These are phyloP conservation scores for Tricholoma bakamatsutake DNA, from an alignment of 768 basidiomycete genomes.

Conservation along the genomic window DNA sequence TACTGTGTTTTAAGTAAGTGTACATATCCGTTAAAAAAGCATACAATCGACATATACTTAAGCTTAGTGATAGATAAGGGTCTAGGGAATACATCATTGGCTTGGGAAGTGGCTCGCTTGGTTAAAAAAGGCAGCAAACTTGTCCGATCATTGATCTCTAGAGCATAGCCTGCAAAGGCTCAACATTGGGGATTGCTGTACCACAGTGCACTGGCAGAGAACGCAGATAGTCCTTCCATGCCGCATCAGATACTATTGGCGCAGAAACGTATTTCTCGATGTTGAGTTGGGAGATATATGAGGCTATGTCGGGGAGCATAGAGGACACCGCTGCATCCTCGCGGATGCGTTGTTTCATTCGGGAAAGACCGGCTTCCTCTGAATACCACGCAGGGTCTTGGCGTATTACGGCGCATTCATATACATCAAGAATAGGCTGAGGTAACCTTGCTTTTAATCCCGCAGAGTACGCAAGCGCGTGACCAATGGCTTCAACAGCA, in stretches of 20 bases:
- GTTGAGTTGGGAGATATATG: constrained; percentile 35
- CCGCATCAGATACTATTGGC: constrained; percentile 44
- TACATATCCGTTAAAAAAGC: too few species aligned
- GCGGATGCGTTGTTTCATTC: constrained; percentile 40
- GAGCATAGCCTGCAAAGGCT: constrained; percentile 38
- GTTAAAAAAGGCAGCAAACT: background rate
- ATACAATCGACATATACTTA: background rate
- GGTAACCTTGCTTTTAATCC: constrained; percentile 39
- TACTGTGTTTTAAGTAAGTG: too few species aligned
- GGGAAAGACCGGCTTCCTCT: constrained; percentile 42
- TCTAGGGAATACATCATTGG: background rate
- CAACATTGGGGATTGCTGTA: constrained; percentile 30
- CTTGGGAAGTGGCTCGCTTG: background rate
- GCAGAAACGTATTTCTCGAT: constrained; percentile 47
- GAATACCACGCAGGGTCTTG: constrained; percentile 57
- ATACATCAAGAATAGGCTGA: constrained; percentile 47
- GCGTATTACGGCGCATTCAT: constrained; percentile 45
- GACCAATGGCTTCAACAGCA: constrained; percentile 57
- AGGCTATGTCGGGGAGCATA: constrained; percentile 37
- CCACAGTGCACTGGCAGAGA: constrained; percentile 38
- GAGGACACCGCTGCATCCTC: constrained; percentile 41
- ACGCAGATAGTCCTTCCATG: constrained; percentile 43
- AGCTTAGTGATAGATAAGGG: constrained; percentile 1
- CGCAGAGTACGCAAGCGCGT: constrained; percentile 55
- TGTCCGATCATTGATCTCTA: constrained; percentile 15